Evolutionary conservation across 257 asterid species (phyloP), one percentile per base, ranked within the genome.

Genomic region (Salvia miltiorrhiza): DNA sequence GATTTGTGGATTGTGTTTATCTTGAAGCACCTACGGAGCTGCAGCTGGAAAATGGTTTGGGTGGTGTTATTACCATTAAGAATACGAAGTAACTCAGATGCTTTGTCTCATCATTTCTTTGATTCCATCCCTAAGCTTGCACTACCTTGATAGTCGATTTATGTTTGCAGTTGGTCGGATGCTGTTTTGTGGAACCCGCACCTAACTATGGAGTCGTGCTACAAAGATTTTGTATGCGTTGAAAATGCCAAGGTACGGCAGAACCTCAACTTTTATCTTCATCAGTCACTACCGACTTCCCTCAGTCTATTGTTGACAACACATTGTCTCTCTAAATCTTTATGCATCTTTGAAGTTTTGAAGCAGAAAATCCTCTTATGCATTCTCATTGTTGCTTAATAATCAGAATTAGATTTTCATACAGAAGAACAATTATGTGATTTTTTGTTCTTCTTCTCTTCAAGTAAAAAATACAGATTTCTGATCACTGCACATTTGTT

Each of bases 141-240:
- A 37, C 35, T 39, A 4, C 5, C 54, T 57, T 76, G 64, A 69
- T 26, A 28, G 58, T 33, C 53, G 23, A 12, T 37, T 65, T 65
- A 45, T 56, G 24, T 28, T 50, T 59, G 71, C 81, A 94, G 99
- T 78, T 94, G 99, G 99, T 77, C 97, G 1, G 99, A 94, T 82
- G 73, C 92, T 67, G 99, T 94, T 66, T 74, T 94, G 62, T 94
- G 99, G 99, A 94, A 94, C 72, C 99, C 97, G 5, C 82, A 94
- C 81, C 82, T 89, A 65, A 89, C 95, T 0, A 91, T 94, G 96
- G 93, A 89, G 68, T 70, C 94, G n/a, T 83, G 93, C 70, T 94
- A 91, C 60, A 91, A 91, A 82, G 86, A 91, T 76, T 94, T 94
- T 78, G 97, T 91, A 55, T 94, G 97, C 21, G 96, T 94, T 8